Evolutionary conservation across 129 eudicot genomes (phyloP), one percentile per base, ranked within the genome.

Genomic region (Chrysanthemum seticuspe): DNA sequence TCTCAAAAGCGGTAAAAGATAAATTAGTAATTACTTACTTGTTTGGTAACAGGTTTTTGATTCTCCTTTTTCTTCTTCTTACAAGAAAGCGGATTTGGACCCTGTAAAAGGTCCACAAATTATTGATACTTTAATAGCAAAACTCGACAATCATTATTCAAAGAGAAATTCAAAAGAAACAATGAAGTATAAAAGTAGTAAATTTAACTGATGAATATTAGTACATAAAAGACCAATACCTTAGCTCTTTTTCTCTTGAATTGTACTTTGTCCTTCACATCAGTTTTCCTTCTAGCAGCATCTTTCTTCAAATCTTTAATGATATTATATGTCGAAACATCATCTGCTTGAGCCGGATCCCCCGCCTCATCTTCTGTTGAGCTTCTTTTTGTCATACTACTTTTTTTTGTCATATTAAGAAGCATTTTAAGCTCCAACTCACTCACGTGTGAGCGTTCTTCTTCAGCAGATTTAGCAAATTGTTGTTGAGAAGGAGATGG

Each of bases 1-100:
- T 61, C 77, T 12, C 15, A 45, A 23, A 6, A 9, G 2, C 6
- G 18, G 4, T 31, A 50, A 21, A 60, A 27, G 4, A 13, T 57
- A 18, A 3, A 25, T 9, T 21, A 4, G 29, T 36, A 58, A 49
- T 51, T 69, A 64, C 77, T 67, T 16, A 84, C 97, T 87, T 87
- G 83, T 55, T 45, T 45, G 45, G 83, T 71, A 78, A 72, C 80
- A 74, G 74, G 74, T 62, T 76, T 81, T 67, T 76, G 79, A 62
- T 72, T 78, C 74, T 65, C 85, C 0, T 29, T 78, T 77, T 84
- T 85, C 75, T 93, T 93, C 86, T 87, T 85, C 83, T 84, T 87
- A 75, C 97, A 85, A n/a, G 98, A 90, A 14, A 90, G 88, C 52
- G 97, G 97, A 68, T 93, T 93, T 16, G 96, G 96, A 71, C 97